Base-by-base conservation (phyloP, 2,329 filamentous ascomycete genomes). In the Botrytis pseudocinerea region DNA sequence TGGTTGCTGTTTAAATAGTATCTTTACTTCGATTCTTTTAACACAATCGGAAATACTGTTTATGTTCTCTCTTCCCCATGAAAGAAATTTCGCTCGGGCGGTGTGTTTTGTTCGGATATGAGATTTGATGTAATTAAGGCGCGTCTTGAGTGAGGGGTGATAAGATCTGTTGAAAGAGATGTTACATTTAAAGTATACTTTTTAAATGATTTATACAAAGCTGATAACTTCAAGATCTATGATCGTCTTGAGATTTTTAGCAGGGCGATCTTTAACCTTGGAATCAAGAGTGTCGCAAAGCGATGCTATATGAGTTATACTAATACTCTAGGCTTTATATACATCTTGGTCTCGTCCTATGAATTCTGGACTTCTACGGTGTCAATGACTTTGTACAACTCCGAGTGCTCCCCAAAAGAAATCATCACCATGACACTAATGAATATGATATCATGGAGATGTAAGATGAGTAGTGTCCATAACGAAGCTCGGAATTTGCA, bases 1-100 rank as follows among this genome's bases (percentile, higher is more conserved):
- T 14, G 10, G 22, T 51, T 10, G 10, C 46, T 51, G 22, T 25
- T 25, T 4, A 2, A 12, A 51, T 51, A 6, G 22, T n/a, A 51
- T n/a, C 10, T 0, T 2, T 5, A 6, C 46, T n/a, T 14, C 0
- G 1, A n/a, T 51, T 14, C 1, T 51, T 25, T 14, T n/a, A 10
- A 14, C 0, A 25, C 1, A 7, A 16, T 16, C 4, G 6, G 25
- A 14, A 7, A 12, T 14, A 51, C 0, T 2, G 2, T 6, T 12
- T 3, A 7, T 51, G 0, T n/a, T 0, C 2, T 51, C 25, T n/a
- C 12, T n/a, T 51, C 1, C 6, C 12, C 22, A 4, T 6, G 12
- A 12, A n/a, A 25, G 4, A 5, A 7, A 0, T 14, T 51, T 51
- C 12, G 22, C n/a, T n/a, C 12, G 25, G 25, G 12, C 1, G 25